Evolutionary conservation across 2,329 filamentous ascomycete genomes (phyloP), one percentile per base, ranked within the genome.

Genomic region (Fusarium begoniae): DNA sequence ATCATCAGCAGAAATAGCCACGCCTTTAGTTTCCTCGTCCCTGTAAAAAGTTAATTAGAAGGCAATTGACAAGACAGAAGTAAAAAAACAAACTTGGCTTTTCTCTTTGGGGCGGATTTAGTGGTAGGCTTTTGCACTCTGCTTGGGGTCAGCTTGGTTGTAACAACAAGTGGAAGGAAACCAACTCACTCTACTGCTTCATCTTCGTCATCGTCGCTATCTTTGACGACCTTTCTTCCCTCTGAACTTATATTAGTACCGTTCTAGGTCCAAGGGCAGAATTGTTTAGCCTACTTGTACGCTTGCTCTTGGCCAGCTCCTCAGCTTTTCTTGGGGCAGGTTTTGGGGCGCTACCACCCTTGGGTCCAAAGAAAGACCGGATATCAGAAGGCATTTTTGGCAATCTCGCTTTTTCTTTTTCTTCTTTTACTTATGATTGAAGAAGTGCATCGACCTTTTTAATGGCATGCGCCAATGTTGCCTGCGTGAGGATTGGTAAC

Each of bases 281-380:
- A 62, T 56, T 43, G 30, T 11, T 54, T 14, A 61, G 79, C 86
- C 61, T 78, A 88, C 86, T 88, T 70, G 80, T 79, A 70, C 87
- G 83, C 70, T 84, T 83, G 70, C 82, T 84, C 70, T 86, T 85
- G 55, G 82, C 69, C 20, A 85, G 75, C 57, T 84, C 83, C 65
- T 86, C 85, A 45, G 80, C 80, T 78, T 87, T 86, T 79, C 86
- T 87, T 6, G 83, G 75, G 17, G 83, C 77, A 41, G 85, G 83
- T 76, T 88, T 86, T 54, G 86, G 83, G 22, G 88, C 84, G 50
- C 87, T 84, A 76, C 89, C 87, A 58, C 90, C 90, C 82, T 95
- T 95, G 70, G 93, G 90, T 63, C 92, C 91, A 85, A 98, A 98
- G 84, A 98, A 98, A 77, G 88, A 94, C 80, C 95, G 90, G 79